Evolutionary conservation across 2,329 filamentous ascomycete species (phyloP), one percentile per base, ranked within the genome.

Genomic region (Fusarium sambucinum): DNA sequence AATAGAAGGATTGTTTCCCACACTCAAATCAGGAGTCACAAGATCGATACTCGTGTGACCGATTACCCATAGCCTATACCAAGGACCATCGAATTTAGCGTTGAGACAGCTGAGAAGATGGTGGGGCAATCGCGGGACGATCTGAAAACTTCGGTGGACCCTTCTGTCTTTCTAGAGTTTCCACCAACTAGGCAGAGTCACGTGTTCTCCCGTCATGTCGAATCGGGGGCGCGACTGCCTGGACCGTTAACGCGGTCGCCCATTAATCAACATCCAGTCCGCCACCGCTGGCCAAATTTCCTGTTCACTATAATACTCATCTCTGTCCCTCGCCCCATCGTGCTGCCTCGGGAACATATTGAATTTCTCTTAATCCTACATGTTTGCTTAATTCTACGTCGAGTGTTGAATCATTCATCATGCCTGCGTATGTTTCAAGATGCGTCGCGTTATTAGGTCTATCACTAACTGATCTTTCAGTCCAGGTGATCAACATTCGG

Each of bases 401-500:
- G 11, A 56, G 41, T 41, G 53, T 56, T 60, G 41, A 46, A 53
- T 56, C 38, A 52, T 66, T 40, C 72, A 78, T 61, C 57, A 83
- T 83, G 82, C 82, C 82, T 79, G 81, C 81, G 82, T 83, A 75
- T 70, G 81, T 76, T 35, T 33, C 56, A 13, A 25, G 66, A 44
- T 63, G 60, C 66, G 66, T 60, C 56, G 53, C 51, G 32, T 42
- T 41, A 19, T 16, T 46, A 38, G 52, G 46, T 32, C 29, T 38
- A 19, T 45, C 40, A 58, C 68, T 74, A 65, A 77, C 65, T 12
- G 42, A 55, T 33, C 38, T 55, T 54, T 46, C 77, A 93, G 90
- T 71, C 86, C 89, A 72, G 90, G 90, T 76, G 89, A 91, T 74
- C 90, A 93, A 78, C 86, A 84, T 68, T 77, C 77, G 54, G 66